Percentiles rank a stretch among this genome's conserved stretches.
Evolutionary conservation across 768 basidiomycete species (phyloP).

Genomic region (Jaapia argillacea): DNA sequence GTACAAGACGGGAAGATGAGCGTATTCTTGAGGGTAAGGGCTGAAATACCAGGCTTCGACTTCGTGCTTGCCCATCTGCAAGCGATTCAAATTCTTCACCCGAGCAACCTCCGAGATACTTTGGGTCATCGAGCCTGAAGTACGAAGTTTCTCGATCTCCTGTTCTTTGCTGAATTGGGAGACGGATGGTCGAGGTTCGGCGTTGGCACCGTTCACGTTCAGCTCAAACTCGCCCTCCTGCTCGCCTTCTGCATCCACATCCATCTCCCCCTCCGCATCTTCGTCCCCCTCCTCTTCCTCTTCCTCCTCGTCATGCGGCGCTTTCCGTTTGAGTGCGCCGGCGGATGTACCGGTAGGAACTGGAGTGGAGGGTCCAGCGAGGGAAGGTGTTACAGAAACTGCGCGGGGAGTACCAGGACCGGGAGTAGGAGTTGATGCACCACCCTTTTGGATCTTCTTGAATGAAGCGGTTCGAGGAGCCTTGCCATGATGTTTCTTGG

Average conservation of each 20-base stretch:
- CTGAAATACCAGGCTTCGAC: conserved; percentile 99
- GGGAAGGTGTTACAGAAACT: conserved; percentile 14
- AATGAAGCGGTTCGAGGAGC: conserved; percentile 21
- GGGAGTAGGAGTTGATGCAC: conserved; percentile 28
- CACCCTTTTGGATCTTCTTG: conserved; percentile 63
- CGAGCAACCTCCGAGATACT: conserved; percentile 95
- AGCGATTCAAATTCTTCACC: conserved; percentile 94
- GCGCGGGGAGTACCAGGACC: conserved; percentile 13
- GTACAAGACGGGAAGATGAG: conserved; percentile 89
- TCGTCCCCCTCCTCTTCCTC: conserved; percentile 40
- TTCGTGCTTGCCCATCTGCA: conserved; percentile 94
- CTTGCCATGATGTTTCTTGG: conserved; percentile 29
- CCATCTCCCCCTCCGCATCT: conserved; percentile 60
- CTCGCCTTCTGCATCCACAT: conserved; percentile 60
- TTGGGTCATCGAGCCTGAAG: conserved; percentile 98
- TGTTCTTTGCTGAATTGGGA: conserved; percentile 89
- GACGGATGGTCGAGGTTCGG: conserved; percentile 39
- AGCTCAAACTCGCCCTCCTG: conserved; percentile 65
- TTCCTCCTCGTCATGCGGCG: conserved; percentile 52
- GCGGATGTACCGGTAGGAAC: conserved; percentile 34
- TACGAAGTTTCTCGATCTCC: conserved; percentile 97
- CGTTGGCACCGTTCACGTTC: conserved; percentile 34
- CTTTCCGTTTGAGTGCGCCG: conserved; percentile 56
- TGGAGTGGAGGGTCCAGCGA: conserved; percentile 48
- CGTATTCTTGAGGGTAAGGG: conserved; percentile 97